Percentiles rank a stretch among this genome's conserved stretches.
Conservation (phyloP, 192 early-diverging fungal genomes). For the Backusella morwellensis region DNA sequence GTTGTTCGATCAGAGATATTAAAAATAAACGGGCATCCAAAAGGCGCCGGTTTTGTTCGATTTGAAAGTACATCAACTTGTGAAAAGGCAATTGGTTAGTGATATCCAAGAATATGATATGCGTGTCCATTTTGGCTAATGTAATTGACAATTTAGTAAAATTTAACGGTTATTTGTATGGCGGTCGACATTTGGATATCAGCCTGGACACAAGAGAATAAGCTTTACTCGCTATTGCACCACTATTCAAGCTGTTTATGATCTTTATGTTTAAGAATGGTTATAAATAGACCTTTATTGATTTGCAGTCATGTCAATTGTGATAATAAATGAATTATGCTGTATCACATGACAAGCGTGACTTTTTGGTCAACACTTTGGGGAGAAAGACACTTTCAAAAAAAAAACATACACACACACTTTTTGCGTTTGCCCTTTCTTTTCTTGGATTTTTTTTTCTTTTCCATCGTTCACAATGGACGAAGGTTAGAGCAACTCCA, state of each 20-base stretch:
- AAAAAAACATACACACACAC: background rate
- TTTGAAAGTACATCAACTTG: conserved; percentile 47
- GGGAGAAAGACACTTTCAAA: background rate
- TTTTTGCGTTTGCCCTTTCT: background rate
- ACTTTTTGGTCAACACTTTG: background rate
- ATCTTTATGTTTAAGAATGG: too few species aligned
- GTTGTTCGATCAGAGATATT: conserved; percentile 50
- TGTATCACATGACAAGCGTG: background rate
- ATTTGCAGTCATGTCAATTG: too few species aligned
- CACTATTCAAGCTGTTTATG: too few species aligned
- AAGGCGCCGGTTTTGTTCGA: conserved; percentile 53
- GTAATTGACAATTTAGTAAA: conserved; percentile 23
- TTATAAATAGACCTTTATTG: too few species aligned
- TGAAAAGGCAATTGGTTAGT: conserved; percentile 51
- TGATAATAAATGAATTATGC: background rate
- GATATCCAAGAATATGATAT: background rate
- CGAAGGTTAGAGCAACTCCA: background rate
- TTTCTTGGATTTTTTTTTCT: background rate
- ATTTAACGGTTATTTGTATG: conserved; percentile 51
- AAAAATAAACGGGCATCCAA: conserved; percentile 44
- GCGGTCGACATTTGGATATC: conserved; percentile 47
- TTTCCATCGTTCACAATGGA: background rate
- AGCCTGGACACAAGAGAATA: conserved; percentile 26
- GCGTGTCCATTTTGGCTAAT: background rate
- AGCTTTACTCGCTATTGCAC: background rate